Base-by-base conservation (phyloP, 148 eudicot species). In the Dianthus caryophyllus region DNA sequence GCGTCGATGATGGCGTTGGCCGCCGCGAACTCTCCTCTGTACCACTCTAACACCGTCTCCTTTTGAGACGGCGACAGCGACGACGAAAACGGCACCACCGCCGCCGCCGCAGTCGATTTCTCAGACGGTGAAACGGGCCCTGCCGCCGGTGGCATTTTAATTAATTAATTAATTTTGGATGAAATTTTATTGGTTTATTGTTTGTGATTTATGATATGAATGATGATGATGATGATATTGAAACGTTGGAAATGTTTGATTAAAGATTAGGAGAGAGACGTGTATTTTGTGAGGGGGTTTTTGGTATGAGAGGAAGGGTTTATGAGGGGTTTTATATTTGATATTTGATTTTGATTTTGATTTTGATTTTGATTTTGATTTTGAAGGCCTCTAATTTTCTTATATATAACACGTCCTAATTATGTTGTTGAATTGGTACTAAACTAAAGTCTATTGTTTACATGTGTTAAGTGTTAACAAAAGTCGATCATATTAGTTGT, bases 1-100 rank as follows among this genome's bases (percentile, higher is more conserved):
- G 84, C 79, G 66, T 87, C 97, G 53, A 92, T 92, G 60, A 92
- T 92, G 6, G 96, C 91, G 82, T 93, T 92, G 15, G 97, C 96
- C 17, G 97, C 97, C 21, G 97, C 98, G 61, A 93, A 93, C 77
- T 93, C 98, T 2, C 95, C 94, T 6, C 88, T 63, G 55, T 87
- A 93, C 98, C 98, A 93, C 31, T 83, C 84, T 22, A 89, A 73
- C 7, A 87, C 73, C 1, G 81, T 81, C 79, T 92, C 97, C 60
- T 89, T 89, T 3, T 89, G 82, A 26, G 64, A 71, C 4, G 58
- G 48, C 0, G 67, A 6, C 4, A 76, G 16, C 10, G 69, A 52
- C 65, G 63, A 52, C 55, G 89, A 87, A 1, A 90, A 83, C 43
- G 73, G 44, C 53, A 64, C 72, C 74, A 41, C 44, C 12, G 6